These are phyloP conservation scores for Diutina siamensis DNA, from an alignment of 1,139 yeast species.

Conservation along the genomic window DNA sequence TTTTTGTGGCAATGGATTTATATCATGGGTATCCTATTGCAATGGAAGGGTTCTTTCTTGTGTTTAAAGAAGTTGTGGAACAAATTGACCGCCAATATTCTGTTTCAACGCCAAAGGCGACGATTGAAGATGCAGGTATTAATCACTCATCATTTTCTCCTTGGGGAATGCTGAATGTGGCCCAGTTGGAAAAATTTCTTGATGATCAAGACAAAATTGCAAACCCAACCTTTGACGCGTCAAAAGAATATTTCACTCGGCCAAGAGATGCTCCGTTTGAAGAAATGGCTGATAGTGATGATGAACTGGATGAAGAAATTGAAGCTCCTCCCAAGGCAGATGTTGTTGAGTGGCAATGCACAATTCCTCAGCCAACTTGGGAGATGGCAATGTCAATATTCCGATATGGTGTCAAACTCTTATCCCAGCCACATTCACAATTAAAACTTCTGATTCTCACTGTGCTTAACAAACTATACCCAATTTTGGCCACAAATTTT, in stretches of 20 bases:
- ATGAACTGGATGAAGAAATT: background rate
- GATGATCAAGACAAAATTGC: background rate
- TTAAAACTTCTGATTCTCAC: background rate
- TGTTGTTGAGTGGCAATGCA: background rate
- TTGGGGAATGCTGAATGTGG: slow-evolving; percentile 2
- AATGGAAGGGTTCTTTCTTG: slow-evolving; percentile 63
- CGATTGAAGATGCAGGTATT: background rate
- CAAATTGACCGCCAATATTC: slow-evolving; percentile 27
- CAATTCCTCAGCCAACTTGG: background rate
- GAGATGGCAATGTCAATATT: background rate
- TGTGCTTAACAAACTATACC: background rate
- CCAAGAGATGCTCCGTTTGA: slow-evolving; percentile 1
- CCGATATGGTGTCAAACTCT: background rate
- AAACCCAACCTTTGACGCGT: background rate
- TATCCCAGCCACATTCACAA: background rate
- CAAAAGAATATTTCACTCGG: slow-evolving; percentile 3
- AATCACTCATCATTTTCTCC: background rate
- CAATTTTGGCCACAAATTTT: background rate
- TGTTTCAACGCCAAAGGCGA: background rate
- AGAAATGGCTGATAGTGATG: slow-evolving; percentile 1
- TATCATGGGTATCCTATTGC: slow-evolving; percentile 72
- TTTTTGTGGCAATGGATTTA: slow-evolving; percentile 67
- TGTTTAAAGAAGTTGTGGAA: slow-evolving; percentile 52
- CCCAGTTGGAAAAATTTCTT: background rate
- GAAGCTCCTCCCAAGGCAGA: background rate